These are phyloP conservation scores for Ophiorrhiza pumila DNA, from an alignment of 257 asterid genomes.

Conservation along the genomic window DNA sequence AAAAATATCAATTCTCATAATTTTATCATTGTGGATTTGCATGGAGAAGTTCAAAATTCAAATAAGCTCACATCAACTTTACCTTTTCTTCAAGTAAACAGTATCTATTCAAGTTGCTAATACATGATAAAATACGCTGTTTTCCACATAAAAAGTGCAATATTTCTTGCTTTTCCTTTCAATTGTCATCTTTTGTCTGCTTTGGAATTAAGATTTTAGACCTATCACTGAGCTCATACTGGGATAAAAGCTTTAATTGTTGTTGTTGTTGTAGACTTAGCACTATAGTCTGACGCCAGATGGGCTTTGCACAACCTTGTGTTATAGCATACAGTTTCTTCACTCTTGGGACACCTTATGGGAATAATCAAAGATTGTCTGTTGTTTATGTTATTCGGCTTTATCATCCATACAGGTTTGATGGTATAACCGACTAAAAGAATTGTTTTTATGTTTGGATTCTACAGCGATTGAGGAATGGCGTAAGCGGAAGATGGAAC, in stretches of 20 bases:
- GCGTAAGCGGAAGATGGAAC: conserved; percentile 91
- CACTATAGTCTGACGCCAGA: not conserved
- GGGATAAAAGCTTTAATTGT: no score
- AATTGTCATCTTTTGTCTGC: no score
- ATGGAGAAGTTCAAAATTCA: not conserved
- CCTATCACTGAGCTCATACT: no score
- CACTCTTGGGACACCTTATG: not conserved
- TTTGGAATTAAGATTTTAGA: not conserved
- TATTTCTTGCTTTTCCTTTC: not conserved
- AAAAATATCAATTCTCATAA: not conserved
- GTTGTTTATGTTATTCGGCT: not conserved
- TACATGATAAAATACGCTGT: no score
- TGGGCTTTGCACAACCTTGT: not conserved
- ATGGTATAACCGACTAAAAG: not conserved
- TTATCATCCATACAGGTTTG: not conserved
- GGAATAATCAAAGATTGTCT: not conserved
- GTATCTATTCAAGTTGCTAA: no score
- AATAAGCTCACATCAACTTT: not conserved
- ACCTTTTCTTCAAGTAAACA: not conserved
- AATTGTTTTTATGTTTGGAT: conserved; percentile 1
- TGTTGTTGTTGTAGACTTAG: no score
- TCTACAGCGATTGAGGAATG: conserved; percentile 78
- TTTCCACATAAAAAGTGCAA: no score
- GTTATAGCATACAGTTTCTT: not conserved
- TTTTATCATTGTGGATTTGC: not conserved